Conservation (phyloP, 768 basidiomycete species). For the Tulasnella sp. region DNA sequence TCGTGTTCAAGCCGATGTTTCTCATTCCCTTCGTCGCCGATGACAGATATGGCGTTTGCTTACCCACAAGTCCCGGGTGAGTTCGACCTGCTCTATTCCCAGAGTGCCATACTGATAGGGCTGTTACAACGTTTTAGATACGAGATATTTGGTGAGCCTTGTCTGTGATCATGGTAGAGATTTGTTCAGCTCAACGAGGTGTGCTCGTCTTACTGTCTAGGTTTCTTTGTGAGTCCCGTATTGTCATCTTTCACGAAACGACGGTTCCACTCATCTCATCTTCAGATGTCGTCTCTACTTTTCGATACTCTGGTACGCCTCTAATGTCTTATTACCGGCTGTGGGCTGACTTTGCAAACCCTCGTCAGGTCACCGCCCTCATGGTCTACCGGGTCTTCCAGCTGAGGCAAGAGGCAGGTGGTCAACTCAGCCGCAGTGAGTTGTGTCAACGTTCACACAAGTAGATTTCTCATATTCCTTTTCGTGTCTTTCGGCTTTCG, state of each 20-base stretch:
- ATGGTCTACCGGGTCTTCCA: neutral
- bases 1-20: constrained; percentile 10
- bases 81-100: neutral
- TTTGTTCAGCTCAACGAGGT: neutral
- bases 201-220: neutral
- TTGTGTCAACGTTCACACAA: too few species aligned
- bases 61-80: neutral
- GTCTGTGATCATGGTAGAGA: neutral
- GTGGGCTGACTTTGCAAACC: neutral
- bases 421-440: neutral
- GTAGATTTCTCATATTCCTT: neutral
- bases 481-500: too few species aligned
- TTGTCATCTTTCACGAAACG: neutral
- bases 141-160: neutral
- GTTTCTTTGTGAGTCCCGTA: neutral
- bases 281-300: neutral
- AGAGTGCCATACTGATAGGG: neutral
- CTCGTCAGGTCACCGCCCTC: neutral
- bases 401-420: neutral
- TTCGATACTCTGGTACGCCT: constrained; percentile 3
- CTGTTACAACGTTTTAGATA: neutral
- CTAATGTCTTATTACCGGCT: too few species aligned
- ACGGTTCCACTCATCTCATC: too few species aligned
- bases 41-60: neutral
- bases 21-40: constrained; percentile 5